phyloP scores from a whole-genome alignment of 257 asterid species.

The Verbena officinalis region DNA sequence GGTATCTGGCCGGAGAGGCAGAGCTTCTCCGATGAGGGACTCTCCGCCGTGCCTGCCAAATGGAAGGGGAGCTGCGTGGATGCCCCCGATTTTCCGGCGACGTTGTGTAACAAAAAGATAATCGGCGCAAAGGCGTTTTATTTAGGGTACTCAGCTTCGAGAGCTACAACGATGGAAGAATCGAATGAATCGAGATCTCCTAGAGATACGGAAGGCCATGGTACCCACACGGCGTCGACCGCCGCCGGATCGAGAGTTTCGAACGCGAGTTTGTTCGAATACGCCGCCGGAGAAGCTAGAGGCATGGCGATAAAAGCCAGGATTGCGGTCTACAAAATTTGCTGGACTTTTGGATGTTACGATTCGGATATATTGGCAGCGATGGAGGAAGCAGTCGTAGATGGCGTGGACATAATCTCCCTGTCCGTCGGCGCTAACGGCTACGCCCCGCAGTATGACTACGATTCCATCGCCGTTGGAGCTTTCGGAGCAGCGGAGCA shows the following conservation, averaged over 20 bases:
- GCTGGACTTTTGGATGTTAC: slow-evolving; percentile 78
- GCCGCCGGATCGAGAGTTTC: slow-evolving; percentile 81
- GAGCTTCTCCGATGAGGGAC: slow-evolving; percentile 83
- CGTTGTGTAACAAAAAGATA: slow-evolving; percentile 64
- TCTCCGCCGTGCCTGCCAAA: slow-evolving; percentile 59
- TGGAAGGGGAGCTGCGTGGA: slow-evolving; percentile 89
- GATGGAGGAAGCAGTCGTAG: slow-evolving; percentile 73
- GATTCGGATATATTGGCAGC: slow-evolving; percentile 92
- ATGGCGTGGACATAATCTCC: slow-evolving; percentile 82
- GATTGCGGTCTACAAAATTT: slow-evolving; percentile 82
- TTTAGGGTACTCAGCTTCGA: slow-evolving; percentile 60
- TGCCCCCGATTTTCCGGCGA: slow-evolving; percentile 53
- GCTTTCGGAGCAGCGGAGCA: slow-evolving; percentile 70
- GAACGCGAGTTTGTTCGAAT: slow-evolving; percentile 78
- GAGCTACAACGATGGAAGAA: slow-evolving; percentile 42
- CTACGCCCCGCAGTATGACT: slow-evolving; percentile 62
- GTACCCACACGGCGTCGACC: slow-evolving; percentile 91
- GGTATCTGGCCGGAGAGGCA: slow-evolving; percentile 93
- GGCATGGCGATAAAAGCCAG: slow-evolving; percentile 94
- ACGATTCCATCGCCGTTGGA: slow-evolving; percentile 87
- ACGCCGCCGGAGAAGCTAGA: slow-evolving; percentile 81
- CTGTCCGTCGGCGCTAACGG: slow-evolving; percentile 84
- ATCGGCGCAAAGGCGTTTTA: slow-evolving; percentile 78
- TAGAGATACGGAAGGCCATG: slow-evolving; percentile 94
- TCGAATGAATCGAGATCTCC: slow-evolving; percentile 60